These are phyloP conservation scores for Thymus mandschuricus DNA, from an alignment of 257 asterid species.

Conservation along the genomic window DNA sequence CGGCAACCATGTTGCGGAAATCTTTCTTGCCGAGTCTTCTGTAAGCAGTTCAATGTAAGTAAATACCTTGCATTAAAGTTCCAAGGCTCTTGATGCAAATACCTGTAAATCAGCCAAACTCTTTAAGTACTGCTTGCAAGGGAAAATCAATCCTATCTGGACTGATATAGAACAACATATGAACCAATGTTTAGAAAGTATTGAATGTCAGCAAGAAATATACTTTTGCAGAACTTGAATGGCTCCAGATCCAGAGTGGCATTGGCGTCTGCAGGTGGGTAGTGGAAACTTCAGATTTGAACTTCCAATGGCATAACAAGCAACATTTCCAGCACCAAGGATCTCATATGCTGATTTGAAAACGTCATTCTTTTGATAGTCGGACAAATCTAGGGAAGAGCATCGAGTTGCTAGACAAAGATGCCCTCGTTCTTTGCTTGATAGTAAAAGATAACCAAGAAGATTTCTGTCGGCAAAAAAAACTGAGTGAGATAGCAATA, in stretches of 20 bases:
- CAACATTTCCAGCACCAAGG: conserved; percentile 82
- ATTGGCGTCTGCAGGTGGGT: conserved; percentile 54
- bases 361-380: conserved; percentile 47
- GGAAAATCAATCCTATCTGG: conserved; percentile 10
- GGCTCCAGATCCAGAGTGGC: conserved; percentile 44
- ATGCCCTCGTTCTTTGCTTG: conserved; percentile 74
- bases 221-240: conserved; percentile 76
- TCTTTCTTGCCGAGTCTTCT: conserved; percentile 75
- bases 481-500: conserved; percentile 32
- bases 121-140: conserved; percentile 19
- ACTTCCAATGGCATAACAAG: conserved; percentile 62
- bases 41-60: conserved; percentile 70
- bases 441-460: conserved; percentile 72
- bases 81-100: conserved; percentile 95
- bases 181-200: neutral
- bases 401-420: conserved; percentile 69
- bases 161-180: conserved; percentile 8
- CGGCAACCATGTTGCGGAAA: conserved; percentile 65
- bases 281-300: conserved; percentile 38
- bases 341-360: conserved; percentile 69
- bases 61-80: conserved; percentile 70
- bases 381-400: conserved; percentile 50
- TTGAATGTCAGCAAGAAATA: conserved; percentile 25
- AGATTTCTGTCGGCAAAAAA: conserved; percentile 66
- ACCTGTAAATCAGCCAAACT: conserved; percentile 48